phyloP scores from a whole-genome alignment of 257 asterid species.

The Orobanche coerulescens region DNA sequence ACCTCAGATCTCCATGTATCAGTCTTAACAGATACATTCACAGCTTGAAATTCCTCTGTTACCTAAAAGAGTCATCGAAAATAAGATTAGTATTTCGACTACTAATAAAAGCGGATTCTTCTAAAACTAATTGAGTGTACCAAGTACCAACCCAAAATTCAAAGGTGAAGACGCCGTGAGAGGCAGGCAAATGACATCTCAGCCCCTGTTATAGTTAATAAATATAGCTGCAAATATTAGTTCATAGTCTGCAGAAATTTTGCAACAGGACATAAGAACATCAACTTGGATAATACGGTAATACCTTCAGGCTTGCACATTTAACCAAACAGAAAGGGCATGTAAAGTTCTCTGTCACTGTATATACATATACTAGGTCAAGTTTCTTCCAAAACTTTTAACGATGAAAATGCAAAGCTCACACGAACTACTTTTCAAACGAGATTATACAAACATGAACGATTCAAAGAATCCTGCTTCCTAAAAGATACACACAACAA shows the following conservation, averaged over 20 bases:
- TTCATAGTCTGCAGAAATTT: conserved; percentile 13
- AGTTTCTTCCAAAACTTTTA: conserved; percentile 23
- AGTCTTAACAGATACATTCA: conserved; percentile 78
- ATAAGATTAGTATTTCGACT: conserved; percentile 16
- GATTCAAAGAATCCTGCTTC: conserved; percentile 1
- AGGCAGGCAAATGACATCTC: conserved; percentile 70
- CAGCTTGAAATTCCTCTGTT: conserved; percentile 91
- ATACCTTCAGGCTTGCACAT: conserved; percentile 96
- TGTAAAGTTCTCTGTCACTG: conserved; percentile 97
- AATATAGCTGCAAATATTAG: conserved; percentile 24
- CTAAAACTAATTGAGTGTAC: conserved; percentile 25
- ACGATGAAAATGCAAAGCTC: conserved; percentile 19
- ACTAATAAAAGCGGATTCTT: background rate
- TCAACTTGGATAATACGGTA: conserved; percentile 19
- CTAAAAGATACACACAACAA: background rate
- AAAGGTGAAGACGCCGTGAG: conserved; percentile 86
- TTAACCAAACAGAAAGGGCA: conserved; percentile 98
- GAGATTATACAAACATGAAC: background rate
- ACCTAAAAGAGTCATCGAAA: conserved; percentile 42
- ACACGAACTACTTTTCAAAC: conserved; percentile 10
- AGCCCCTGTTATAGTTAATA: conserved; percentile 67
- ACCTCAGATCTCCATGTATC: conserved; percentile 93
- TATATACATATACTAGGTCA: conserved; percentile 27
- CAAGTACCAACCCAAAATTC: conserved; percentile 99
- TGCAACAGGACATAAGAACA: conserved; percentile 17